Conservation (phyloP, 148 eudicot genomes). For the Heliamphora exappendiculata region DNA sequence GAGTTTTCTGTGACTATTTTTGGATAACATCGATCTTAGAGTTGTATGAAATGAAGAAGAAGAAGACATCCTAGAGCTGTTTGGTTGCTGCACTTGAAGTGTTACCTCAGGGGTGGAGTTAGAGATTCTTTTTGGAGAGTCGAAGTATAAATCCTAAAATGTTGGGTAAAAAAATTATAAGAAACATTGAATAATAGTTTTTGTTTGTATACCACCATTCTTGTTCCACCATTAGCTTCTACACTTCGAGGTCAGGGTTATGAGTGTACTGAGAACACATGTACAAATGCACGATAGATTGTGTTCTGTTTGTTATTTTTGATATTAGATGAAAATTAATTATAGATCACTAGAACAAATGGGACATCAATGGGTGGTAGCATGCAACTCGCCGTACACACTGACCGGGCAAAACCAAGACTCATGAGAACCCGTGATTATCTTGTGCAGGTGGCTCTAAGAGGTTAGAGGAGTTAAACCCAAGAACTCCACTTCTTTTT, state of each 20-base stretch:
- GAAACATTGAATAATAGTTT: not conserved
- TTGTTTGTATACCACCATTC: not conserved
- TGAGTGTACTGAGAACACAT: not conserved
- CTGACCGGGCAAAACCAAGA: too few species aligned
- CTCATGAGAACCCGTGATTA: not conserved
- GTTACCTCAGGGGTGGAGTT: not conserved
- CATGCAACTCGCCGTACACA: not conserved
- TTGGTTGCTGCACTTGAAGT: not conserved
- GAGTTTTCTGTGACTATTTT: not conserved
- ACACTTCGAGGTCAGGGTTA: not conserved
- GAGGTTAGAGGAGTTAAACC: too few species aligned
- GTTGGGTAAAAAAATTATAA: not conserved
- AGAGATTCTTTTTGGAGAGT: not conserved
- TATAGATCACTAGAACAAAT: not conserved
- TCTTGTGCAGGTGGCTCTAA: not conserved
- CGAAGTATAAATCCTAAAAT: not conserved
- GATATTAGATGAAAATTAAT: not conserved
- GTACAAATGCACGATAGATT: not conserved
- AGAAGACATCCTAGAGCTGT: not conserved
- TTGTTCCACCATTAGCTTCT: not conserved
- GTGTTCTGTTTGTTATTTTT: not conserved
- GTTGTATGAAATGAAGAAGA: not conserved
- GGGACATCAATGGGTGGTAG: not conserved
- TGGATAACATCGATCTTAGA: not conserved
- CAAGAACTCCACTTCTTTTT: not conserved